Evolutionary conservation across 1,139 yeast species (phyloP).

Genomic region (Diutina mesorugosa): DNA sequence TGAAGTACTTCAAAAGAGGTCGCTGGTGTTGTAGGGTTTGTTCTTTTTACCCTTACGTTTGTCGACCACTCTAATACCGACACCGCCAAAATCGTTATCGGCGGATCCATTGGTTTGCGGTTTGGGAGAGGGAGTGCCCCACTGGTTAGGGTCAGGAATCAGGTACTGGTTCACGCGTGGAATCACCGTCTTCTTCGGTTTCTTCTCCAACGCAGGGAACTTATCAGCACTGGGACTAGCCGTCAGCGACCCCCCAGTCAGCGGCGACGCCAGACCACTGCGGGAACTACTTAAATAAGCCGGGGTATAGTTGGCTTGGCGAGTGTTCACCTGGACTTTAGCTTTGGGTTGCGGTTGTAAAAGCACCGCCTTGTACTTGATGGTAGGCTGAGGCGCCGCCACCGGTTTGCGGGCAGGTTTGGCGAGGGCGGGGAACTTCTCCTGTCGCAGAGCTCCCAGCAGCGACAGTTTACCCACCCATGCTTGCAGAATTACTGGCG

Average conservation of each 20-base stretch:
- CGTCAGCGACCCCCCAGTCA: background rate
- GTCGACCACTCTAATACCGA: background rate
- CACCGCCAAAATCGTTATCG: background rate
- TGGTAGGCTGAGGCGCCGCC: conserved; percentile 2
- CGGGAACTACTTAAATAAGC: background rate
- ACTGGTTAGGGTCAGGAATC: background rate
- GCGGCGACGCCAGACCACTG: background rate
- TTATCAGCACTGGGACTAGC: conserved; percentile 8
- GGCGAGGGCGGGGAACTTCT: conserved; percentile 7
- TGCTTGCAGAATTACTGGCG: conserved; percentile 19
- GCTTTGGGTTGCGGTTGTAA: background rate
- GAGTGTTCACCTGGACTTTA: background rate
- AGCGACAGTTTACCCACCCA: conserved; percentile 8
- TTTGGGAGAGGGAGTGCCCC: background rate
- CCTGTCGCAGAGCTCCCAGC: conserved; percentile 18
- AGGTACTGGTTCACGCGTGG: conserved; percentile 1
- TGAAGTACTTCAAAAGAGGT: background rate
- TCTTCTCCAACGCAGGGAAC: conserved; percentile 30
- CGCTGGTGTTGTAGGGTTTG: background rate
- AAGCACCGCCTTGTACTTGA: background rate
- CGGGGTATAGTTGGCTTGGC: background rate
- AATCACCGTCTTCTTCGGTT: conserved; percentile 15
- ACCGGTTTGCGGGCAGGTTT: conserved; percentile 10
- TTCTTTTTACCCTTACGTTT: conserved; percentile 2
- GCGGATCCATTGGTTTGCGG: background rate